Percentiles rank a stretch among this genome's conserved stretches.
Evolutionary conservation across 495 filamentous ascomycete genomes (phyloP).

Genomic region (Penicillium paradoxum): DNA sequence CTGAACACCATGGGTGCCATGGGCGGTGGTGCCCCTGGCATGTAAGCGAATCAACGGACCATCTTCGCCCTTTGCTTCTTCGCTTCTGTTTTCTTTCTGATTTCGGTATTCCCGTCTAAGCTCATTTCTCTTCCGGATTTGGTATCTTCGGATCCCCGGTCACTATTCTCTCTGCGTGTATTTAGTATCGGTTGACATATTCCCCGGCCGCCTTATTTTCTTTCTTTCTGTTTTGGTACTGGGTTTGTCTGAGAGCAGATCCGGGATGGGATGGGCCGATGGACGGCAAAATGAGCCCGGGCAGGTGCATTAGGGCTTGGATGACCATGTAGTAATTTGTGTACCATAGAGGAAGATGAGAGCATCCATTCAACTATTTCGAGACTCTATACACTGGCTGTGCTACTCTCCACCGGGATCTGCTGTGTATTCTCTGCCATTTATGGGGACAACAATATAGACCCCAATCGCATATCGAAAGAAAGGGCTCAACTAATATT

Average conservation of each 20-base stretch:
- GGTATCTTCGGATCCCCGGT: constrained; percentile 19
- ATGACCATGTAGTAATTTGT: constrained; percentile 28
- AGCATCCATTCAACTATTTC: constrained; percentile 7
- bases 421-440: too few relatives aligned
- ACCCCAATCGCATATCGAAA: too few relatives aligned
- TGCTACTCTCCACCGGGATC: too few relatives aligned
- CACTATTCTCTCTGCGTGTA: constrained; percentile 32
- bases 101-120: constrained; percentile 14
- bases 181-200: constrained; percentile 32
- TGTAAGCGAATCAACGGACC: constrained; percentile 25
- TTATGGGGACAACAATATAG: too few relatives aligned
- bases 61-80: constrained; percentile 18
- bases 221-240: constrained; percentile 18
- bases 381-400: background rate
- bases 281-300: constrained; percentile 6
- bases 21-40: constrained; percentile 32
- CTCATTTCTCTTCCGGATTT: constrained; percentile 17
- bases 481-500: too few relatives aligned
- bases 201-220: constrained; percentile 20
- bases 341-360: constrained; percentile 29
- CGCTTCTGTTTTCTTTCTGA: constrained; percentile 12
- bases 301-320: constrained; percentile 10
- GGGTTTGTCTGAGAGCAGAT: constrained; percentile 17
- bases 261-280: constrained; percentile 11
- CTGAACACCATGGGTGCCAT: constrained; percentile 68